Conservation (phyloP, 1,284 basidiomycete species). For the Agroathelia rolfsii region DNA sequence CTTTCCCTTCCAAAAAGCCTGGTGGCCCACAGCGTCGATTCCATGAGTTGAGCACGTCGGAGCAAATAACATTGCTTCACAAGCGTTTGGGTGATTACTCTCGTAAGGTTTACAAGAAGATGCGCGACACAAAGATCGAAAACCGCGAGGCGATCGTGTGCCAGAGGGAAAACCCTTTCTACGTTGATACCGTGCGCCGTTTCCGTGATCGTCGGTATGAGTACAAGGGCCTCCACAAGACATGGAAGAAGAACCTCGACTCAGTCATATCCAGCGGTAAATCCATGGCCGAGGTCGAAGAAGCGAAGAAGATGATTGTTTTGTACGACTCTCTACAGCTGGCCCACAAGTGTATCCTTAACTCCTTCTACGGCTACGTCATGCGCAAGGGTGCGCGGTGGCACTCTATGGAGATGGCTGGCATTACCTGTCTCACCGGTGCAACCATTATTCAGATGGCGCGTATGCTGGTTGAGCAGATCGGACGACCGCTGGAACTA, state of each 20-base stretch:
- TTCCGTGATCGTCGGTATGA: constrained; percentile 98
- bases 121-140: constrained; percentile 97
- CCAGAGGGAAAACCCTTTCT: constrained; percentile 98
- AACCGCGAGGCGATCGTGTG: constrained; percentile 94
- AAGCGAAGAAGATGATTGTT: constrained; percentile 99
- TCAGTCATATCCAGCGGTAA: constrained; percentile 55
- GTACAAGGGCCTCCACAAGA: constrained; percentile 98
- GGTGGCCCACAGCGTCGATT: constrained; percentile 75
- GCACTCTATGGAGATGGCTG: constrained; percentile 99
- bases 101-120: constrained; percentile 97
- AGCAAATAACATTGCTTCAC: constrained; percentile 88
- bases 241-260: constrained; percentile 99
- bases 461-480: constrained; percentile 93
- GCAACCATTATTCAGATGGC: constrained; percentile 99
- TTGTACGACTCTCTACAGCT: constrained; percentile 99
- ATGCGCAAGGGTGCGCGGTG: constrained; percentile 99
- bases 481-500: constrained; percentile 93
- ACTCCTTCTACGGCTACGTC: constrained; percentile 99
- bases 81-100: constrained; percentile 98
- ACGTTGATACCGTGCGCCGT: constrained; percentile 95
- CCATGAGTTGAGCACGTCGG: constrained; percentile 74
- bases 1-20: constrained; percentile 77
- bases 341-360: constrained; percentile 99
- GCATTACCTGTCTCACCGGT: constrained; percentile 98
- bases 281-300: constrained; percentile 80